Conservation (phyloP, 1,284 basidiomycete species). For the Fistulina hepatica region DNA sequence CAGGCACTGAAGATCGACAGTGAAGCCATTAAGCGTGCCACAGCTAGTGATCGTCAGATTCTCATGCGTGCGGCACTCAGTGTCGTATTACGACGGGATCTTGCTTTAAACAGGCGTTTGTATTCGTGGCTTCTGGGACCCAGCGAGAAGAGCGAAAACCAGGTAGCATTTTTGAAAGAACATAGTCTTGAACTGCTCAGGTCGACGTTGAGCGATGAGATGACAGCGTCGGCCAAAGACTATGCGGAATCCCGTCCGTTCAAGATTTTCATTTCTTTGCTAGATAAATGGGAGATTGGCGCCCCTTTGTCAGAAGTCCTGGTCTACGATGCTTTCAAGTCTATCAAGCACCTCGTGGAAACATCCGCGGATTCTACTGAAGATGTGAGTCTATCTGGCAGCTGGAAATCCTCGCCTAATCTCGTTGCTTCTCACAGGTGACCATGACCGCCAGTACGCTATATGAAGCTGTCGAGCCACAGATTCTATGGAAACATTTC, state of each 20-base stretch:
- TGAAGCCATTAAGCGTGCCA: slow-evolving; percentile 52
- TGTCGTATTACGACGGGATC: slow-evolving; percentile 84
- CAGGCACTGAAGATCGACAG: slow-evolving; percentile 70
- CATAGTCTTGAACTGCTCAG: slow-evolving; percentile 63
- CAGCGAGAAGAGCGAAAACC: slow-evolving; percentile 64
- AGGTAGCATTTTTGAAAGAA: slow-evolving; percentile 58
- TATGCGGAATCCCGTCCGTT: slow-evolving; percentile 77
- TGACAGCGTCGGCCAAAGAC: slow-evolving; percentile 59
- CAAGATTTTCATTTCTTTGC: slow-evolving; percentile 88
- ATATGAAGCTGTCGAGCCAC: slow-evolving; percentile 89
- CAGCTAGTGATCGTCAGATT: slow-evolving; percentile 56
- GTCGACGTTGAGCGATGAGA: slow-evolving; percentile 65
- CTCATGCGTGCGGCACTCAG: slow-evolving; percentile 70
- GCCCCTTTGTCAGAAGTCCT: slow-evolving; percentile 68
- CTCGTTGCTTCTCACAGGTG: slow-evolving; percentile 35
- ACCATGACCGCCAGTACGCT: slow-evolving; percentile 80
- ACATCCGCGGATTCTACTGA: slow-evolving; percentile 40
- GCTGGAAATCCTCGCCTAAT: slow-evolving; percentile 3
- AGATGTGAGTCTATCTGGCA: slow-evolving; percentile 39
- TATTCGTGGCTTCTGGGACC: slow-evolving; percentile 90
- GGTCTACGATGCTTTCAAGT: slow-evolving; percentile 70
- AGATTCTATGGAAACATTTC: slow-evolving; percentile 76
- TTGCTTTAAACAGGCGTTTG: slow-evolving; percentile 86
- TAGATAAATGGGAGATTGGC: slow-evolving; percentile 97
- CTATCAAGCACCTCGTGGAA: slow-evolving; percentile 51